Conservation (phyloP, 257 asterid species). For the Solanum clarkiae region DNA sequence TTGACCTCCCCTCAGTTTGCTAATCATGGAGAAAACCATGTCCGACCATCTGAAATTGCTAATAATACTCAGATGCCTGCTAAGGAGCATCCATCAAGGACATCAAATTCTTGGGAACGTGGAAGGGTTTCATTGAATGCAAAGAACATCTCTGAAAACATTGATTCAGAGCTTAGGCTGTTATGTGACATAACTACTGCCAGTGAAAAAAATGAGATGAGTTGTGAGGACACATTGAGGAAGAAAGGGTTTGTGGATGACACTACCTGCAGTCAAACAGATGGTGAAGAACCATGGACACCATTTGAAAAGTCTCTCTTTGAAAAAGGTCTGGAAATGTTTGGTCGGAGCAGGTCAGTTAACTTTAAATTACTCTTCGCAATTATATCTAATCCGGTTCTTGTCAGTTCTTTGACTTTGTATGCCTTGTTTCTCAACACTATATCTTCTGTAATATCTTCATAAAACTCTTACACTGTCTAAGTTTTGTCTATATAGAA, state of each 20-base stretch:
- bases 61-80: conserved; percentile 27
- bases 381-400: not conserved
- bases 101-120: conserved; percentile 55
- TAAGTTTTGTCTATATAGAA: not conserved
- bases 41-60: conserved; percentile 29
- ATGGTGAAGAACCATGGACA: conserved; percentile 55
- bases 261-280: conserved; percentile 22
- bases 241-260: conserved; percentile 42
- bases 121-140: conserved; percentile 52
- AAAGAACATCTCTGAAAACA: conserved; percentile 23
- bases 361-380: conserved; percentile 2
- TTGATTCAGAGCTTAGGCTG: conserved; percentile 44
- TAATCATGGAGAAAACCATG: conserved; percentile 30
- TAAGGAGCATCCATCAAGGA: conserved; percentile 44
- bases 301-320: conserved; percentile 78
- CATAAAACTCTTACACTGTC: not conserved
- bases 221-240: conserved; percentile 32
- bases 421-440: not conserved
- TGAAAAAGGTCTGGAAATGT: conserved; percentile 82
- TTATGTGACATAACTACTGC: conserved; percentile 32
- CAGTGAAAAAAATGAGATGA: conserved; percentile 22
- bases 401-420: not conserved
- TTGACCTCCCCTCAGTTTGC: conserved; percentile 22
- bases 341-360: conserved; percentile 80
- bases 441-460: not conserved